Conservation (phyloP, 345 rosid species). For the Gossypium ekmanianum region DNA sequence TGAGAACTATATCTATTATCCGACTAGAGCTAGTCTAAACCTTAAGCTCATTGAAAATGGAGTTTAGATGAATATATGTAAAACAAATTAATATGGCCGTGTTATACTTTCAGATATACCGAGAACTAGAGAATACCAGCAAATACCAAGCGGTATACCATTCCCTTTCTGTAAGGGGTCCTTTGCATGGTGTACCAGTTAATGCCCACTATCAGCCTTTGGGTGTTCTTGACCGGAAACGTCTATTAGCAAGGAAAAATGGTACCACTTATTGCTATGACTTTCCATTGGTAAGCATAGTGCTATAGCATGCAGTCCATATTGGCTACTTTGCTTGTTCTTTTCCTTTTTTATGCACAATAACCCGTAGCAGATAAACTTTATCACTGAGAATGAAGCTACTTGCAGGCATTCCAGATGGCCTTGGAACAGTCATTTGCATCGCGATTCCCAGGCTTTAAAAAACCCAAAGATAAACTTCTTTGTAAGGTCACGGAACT, state of each 20-base stretch:
- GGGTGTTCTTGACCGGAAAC: slow-evolving; percentile 71
- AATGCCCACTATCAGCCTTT: slow-evolving; percentile 69
- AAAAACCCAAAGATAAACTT: slow-evolving; percentile 46
- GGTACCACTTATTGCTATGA: slow-evolving; percentile 96
- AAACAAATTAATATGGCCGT: slow-evolving; percentile 5
- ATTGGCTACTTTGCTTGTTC: background rate
- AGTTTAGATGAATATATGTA: background rate
- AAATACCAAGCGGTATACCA: slow-evolving; percentile 58
- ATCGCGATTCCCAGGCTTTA: slow-evolving; percentile 44
- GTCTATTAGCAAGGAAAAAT: slow-evolving; percentile 75
- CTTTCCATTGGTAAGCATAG: slow-evolving; percentile 78
- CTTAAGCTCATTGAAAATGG: background rate
- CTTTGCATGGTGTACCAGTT: slow-evolving; percentile 62
- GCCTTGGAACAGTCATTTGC: slow-evolving; percentile 76
- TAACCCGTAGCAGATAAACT: slow-evolving; percentile 6
- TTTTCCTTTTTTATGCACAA: background rate
- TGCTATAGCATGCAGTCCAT: slow-evolving; percentile 12
- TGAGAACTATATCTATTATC: background rate
- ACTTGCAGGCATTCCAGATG: slow-evolving; percentile 80
- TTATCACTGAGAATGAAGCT: slow-evolving; percentile 17
- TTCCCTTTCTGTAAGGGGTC: slow-evolving; percentile 54
- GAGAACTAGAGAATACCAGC: slow-evolving; percentile 70
- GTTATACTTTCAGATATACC: slow-evolving; percentile 61
- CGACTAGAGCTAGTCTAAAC: background rate
- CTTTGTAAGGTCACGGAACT: slow-evolving; percentile 70